Evolutionary conservation across 1,284 basidiomycete genomes (phyloP).

Genomic region (Phaffia rhodozyma): DNA sequence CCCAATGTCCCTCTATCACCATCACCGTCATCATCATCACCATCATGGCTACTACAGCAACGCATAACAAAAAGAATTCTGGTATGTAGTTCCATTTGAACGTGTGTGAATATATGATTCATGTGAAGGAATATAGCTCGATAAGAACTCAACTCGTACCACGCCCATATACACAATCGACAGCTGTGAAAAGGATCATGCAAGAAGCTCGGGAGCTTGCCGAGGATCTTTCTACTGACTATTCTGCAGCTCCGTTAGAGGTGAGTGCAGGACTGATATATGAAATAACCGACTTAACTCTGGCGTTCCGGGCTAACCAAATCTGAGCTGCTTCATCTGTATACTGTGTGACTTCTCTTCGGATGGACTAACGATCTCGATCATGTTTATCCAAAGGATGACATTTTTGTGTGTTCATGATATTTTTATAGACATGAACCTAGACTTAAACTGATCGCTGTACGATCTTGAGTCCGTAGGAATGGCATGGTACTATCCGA

Average conservation of each 20-base stretch:
- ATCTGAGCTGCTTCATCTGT: neutral
- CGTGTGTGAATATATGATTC: too few species aligned
- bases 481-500: slow-evolving; percentile 95
- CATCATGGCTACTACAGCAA: slow-evolving; percentile 6
- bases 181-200: slow-evolving; percentile 90
- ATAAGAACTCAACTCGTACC: neutral
- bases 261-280: slow-evolving; percentile 37
- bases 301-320: neutral
- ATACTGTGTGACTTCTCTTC: slow-evolving; percentile 15
- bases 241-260: slow-evolving; percentile 76
- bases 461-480: slow-evolving; percentile 42
- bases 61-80: slow-evolving; percentile 12
- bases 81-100: neutral
- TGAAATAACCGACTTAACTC: too few species aligned
- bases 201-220: slow-evolving; percentile 84
- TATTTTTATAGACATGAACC: slow-evolving; percentile 27
- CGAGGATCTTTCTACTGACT: slow-evolving; percentile 67
- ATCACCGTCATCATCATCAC: neutral
- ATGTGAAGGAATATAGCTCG: too few species aligned
- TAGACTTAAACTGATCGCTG: too few species aligned
- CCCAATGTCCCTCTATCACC: neutral
- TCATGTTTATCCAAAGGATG: slow-evolving; percentile 43
- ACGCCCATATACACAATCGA: neutral
- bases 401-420: slow-evolving; percentile 56
- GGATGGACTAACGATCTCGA: slow-evolving; percentile 18